Conservation (phyloP, 345 rosid species). For the Boechera divaricarpa region DNA sequence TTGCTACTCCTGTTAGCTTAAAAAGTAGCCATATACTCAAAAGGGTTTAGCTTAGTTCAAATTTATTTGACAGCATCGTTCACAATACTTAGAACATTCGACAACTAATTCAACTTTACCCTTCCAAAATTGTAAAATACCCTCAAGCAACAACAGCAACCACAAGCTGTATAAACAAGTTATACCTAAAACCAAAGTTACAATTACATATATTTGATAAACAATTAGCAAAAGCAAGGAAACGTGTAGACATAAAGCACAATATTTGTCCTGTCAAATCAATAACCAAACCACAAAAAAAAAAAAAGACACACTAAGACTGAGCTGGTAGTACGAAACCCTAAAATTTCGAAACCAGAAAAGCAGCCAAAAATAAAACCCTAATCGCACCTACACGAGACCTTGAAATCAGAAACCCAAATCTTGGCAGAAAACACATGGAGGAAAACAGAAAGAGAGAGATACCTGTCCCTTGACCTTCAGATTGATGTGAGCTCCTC, state of each 20-base stretch:
- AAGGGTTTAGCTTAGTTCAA: background rate
- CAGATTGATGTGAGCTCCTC: conserved; percentile 77
- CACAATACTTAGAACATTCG: background rate
- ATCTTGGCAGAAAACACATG: background rate
- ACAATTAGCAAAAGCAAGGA: background rate
- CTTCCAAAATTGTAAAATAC: background rate
- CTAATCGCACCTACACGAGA: conserved; percentile 14
- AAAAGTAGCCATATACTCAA: background rate
- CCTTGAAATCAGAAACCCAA: conserved; percentile 9
- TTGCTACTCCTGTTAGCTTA: too few relatives aligned
- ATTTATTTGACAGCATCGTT: background rate
- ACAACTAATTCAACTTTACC: background rate
- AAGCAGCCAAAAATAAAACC: conserved; percentile 12
- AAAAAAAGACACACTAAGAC: background rate
- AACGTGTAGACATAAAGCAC: background rate
- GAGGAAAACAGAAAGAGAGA: background rate
- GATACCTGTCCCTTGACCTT: conserved; percentile 92
- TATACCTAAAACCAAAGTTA: background rate
- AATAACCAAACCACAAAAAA: background rate
- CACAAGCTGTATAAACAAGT: conserved; percentile 1
- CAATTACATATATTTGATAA: background rate
- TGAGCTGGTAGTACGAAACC: conserved; percentile 15
- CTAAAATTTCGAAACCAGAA: conserved; percentile 10
- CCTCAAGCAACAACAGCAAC: background rate
- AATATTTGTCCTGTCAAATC: background rate